Base-by-base conservation (phyloP, 1,284 basidiomycete species). In the Cryptococcus jaspeensis region DNA sequence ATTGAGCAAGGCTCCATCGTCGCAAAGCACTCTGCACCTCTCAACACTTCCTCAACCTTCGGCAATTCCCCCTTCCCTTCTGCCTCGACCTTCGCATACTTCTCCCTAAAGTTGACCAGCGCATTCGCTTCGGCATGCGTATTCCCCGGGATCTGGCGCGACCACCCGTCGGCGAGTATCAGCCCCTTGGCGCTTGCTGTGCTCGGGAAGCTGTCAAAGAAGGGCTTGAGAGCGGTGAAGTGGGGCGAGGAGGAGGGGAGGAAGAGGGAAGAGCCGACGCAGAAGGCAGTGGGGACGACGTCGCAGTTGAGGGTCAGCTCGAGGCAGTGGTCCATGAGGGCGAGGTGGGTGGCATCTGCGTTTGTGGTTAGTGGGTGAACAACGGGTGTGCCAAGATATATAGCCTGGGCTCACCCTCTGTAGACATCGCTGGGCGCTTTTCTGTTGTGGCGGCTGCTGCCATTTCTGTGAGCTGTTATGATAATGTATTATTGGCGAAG, bases 81-180 rank as follows among this genome's bases (percentile, higher is more conserved):
- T 87, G 68, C 41, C 7, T 18, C 16, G 13, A 72, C 51, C 32
- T 84, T 74, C 5, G 77, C 66, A 5, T 83, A 80, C 43, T 36
- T 56, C 18, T 65, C 52, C 37, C 77, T 75, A 13, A 88, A 84
- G 72, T 98, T 98, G 41, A 83, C 77, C 46, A 99, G 80, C 0
- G 95, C 94, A 72, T 95, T 96, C 22, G 94, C 92, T 78, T 99
- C 95, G 13, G 95, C 95, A 75, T 99, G 96, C 1, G 95, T 98
- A 75, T 98, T 99, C 50, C 94, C 95, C 1, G 86, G 83, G 0
- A 97, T 83, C 75, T 99, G 94, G 69, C 96, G 84, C 37, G 93
- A 97, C 78, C 87, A 95, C 25, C 94, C 94, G 7, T 87, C 87
- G 6, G 90, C 80, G 25, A 99, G 78, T 39, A 90, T 77, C 44